A percentile compares a stretch with the other conserved stretches of the same genome.
Evolutionary conservation across 2,329 filamentous ascomycete species (phyloP).

Genomic region (Venturia carpophila): DNA sequence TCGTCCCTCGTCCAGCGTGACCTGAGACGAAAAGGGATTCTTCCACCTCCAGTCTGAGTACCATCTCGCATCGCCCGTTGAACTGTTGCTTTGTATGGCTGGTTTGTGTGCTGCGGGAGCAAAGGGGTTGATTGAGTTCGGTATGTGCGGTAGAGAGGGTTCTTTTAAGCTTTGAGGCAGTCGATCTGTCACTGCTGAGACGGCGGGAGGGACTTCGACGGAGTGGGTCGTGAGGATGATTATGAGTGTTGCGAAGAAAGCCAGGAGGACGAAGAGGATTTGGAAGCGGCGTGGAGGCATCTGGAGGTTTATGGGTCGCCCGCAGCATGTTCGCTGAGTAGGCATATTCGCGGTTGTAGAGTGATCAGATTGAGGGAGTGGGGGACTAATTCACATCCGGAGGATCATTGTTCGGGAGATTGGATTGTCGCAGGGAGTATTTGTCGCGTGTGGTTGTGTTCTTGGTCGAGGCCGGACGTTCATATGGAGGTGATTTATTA

Average conservation of each 20-base stretch:
- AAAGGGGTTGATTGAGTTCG: constrained; percentile 47
- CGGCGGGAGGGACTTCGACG: constrained; percentile 19
- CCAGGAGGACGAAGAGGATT: constrained; percentile 33
- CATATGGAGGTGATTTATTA: background rate
- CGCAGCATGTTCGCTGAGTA: constrained; percentile 28
- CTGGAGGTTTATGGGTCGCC: constrained; percentile 28
- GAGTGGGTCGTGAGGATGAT: constrained; percentile 30
- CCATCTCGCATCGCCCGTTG: constrained; percentile 72
- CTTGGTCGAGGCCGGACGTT: background rate
- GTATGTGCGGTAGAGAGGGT: constrained; percentile 28
- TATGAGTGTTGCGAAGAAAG: constrained; percentile 31
- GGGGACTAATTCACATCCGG: constrained; percentile 21
- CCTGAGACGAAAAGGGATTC: constrained; percentile 75
- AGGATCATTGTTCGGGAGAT: constrained; percentile 19
- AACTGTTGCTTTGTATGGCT: constrained; percentile 68
- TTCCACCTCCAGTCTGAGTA: constrained; percentile 85
- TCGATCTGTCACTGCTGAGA: constrained; percentile 28
- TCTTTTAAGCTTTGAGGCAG: constrained; percentile 35
- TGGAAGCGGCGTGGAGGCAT: constrained; percentile 42
- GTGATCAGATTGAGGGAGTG: background rate
- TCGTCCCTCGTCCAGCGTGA: constrained; percentile 73
- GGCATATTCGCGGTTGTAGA: constrained; percentile 25
- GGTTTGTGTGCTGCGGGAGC: constrained; percentile 62
- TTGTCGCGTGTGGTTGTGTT: background rate
- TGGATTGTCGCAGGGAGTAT: background rate